Evolutionary conservation across 331 rosid genomes (phyloP).

Genomic region (Dryas integrifolia): DNA sequence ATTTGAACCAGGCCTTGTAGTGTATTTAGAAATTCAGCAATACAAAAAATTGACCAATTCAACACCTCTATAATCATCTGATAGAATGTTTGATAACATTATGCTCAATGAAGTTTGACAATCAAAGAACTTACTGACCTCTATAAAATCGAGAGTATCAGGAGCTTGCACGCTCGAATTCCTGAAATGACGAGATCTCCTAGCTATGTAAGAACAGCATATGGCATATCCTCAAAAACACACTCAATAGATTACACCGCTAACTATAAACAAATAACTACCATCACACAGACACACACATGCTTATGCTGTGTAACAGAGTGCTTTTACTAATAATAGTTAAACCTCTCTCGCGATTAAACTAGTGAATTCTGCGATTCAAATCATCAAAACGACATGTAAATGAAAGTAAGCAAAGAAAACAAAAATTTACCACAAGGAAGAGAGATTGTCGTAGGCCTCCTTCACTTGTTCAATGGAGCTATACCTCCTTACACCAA

Average conservation of each 20-base stretch:
- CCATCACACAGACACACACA: no score
- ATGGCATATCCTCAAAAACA: background rate
- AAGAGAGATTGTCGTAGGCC: slow-evolving; percentile 54
- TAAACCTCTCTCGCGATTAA: background rate
- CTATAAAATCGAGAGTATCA: slow-evolving; percentile 42
- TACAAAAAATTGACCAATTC: background rate
- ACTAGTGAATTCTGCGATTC: background rate
- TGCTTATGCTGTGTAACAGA: no score
- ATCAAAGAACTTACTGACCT: slow-evolving; percentile 46
- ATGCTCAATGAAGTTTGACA: background rate
- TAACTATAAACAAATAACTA: no score
- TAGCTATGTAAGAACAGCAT: slow-evolving; percentile 21
- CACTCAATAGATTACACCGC: no score
- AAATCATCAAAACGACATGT: background rate
- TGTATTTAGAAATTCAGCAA: no score
- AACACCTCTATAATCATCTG: background rate
- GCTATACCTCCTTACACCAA: slow-evolving; percentile 45
- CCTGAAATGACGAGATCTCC: slow-evolving; percentile 48
- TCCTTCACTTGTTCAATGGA: slow-evolving; percentile 59
- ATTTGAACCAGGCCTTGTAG: no score
- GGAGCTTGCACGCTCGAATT: slow-evolving; percentile 45
- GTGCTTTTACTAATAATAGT: no score
- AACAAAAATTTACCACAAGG: slow-evolving; percentile 47
- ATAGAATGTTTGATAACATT: background rate
- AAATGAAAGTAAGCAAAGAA: background rate